phyloP scores from a whole-genome alignment of 1,284 basidiomycete genomes.

The Cutaneotrichosporon cyanovorans region DNA sequence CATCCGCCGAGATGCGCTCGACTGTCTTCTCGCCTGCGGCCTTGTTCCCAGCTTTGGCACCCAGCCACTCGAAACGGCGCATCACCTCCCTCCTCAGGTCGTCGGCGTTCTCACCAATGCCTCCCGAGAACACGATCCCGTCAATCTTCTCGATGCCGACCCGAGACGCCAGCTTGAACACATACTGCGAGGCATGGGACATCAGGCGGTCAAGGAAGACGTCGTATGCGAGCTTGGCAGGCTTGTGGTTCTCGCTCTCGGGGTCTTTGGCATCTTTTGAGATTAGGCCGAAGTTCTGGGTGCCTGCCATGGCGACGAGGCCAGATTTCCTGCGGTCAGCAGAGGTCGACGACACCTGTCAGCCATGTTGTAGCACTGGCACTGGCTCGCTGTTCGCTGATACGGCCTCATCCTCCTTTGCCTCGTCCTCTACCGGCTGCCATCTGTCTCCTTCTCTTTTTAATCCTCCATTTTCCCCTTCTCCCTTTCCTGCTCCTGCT shows the following conservation, averaged over 20 bases:
- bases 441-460: no score
- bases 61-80: constrained; percentile 54
- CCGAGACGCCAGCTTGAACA: constrained; percentile 57
- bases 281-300: constrained; percentile 65
- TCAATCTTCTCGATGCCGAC: constrained; percentile 50
- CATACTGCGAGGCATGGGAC: constrained; percentile 64
- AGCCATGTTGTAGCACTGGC: no score
- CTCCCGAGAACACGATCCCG: constrained; percentile 75
- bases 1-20: constrained; percentile 37
- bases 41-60: constrained; percentile 45
- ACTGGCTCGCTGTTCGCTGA: no score
- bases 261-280: constrained; percentile 15
- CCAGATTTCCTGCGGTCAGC: constrained; percentile 52
- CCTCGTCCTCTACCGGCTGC: no score
- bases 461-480: no score
- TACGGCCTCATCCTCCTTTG: no score
- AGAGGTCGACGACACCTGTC: no score
- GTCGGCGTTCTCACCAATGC: constrained; percentile 68
- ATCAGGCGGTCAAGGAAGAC: constrained; percentile 68
- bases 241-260: constrained; percentile 15
- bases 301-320: constrained; percentile 61
- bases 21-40: constrained; percentile 27
- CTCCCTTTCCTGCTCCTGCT: no score
- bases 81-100: constrained; percentile 57
- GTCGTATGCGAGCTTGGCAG: constrained; percentile 58